A percentile compares a stretch with the other conserved stretches of the same genome.
These are phyloP conservation scores for Aspergillus biplanus DNA, from an alignment of 495 filamentous ascomycete genomes.

Conservation along the genomic window DNA sequence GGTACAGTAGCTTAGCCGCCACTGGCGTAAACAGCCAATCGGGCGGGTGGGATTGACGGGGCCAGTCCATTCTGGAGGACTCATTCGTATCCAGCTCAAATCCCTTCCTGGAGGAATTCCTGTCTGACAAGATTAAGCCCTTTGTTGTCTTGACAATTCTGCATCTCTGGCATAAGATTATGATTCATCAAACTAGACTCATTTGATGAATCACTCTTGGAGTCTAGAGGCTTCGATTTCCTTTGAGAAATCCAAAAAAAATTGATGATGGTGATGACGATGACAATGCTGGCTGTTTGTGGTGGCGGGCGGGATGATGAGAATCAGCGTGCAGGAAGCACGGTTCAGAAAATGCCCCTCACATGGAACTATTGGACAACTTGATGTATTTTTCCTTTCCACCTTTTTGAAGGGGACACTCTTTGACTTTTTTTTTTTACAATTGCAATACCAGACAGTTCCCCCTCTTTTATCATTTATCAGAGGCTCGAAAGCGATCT, in stretches of 20 bases:
- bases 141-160: neutral
- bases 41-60: conserved; percentile 1
- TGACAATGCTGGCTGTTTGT: neutral
- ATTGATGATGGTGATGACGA: conserved; percentile 12
- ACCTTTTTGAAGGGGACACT: neutral
- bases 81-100: conserved; percentile 9
- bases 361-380: conserved; percentile 15
- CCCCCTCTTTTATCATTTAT: conserved; percentile 11
- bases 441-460: conserved; percentile 1
- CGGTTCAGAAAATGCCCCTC: conserved; percentile 28
- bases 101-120: conserved; percentile 12
- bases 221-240: conserved; percentile 4
- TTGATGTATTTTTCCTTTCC: conserved; percentile 6
- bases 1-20: conserved; percentile 13
- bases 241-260: neutral
- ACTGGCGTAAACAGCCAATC: conserved; percentile 7
- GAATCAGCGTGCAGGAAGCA: conserved; percentile 25
- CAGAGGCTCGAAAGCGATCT: conserved; percentile 26
- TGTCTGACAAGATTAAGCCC: conserved; percentile 2
- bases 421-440: conserved; percentile 3
- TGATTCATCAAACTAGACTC: conserved; percentile 15
- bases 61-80: conserved; percentile 4
- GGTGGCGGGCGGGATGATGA: conserved; percentile 7
- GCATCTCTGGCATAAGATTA: conserved; percentile 1
- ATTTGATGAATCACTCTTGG: conserved; percentile 15